Base-by-base conservation (phyloP, 1,284 basidiomycete genomes). In the Irpex sp. region DNA sequence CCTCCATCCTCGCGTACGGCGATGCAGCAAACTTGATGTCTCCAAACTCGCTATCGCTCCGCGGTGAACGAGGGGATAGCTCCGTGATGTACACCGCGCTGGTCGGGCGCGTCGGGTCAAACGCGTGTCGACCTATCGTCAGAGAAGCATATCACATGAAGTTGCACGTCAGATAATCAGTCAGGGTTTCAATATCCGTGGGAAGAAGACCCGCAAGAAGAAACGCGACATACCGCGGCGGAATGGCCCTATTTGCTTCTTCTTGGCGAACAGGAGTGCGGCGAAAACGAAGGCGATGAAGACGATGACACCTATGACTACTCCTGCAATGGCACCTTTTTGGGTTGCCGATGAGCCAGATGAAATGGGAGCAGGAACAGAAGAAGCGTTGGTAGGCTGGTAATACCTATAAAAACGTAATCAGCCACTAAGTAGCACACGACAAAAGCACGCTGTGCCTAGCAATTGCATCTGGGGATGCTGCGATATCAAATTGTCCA, bases 41-140 rank as follows among this genome's bases (percentile, higher is more conserved):
- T n/a, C 37, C 63, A 11, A 57, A 58, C n/a, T 19, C 54, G 44
- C 54, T 61, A 0, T 44, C 21, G 37, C 36, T 44, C 58, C 51
- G 19, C n/a, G 62, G 58, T 52, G 62, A 59, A 31, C 60, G 63
- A 19, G 63, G 51, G 2, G 54, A 38, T 4, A 62, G 51, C 58
- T 62, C 61, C 3, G 64, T 65, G 49, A 62, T 61, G 58, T 31
- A 60, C 26, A 65, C 64, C 21, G 58, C 37, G 47, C 54, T 64
- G n/a, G 9, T 49, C 11, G 59, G 54, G 54, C 21, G 17, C 17
- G 15, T 40, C 8, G 64, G 64, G 49, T 65, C 36, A 48, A 65
- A 65, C 21, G 44, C 11, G 56, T 65, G 64, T n/a, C 64, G 64
- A 34, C 49, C 64, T 65, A 54, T 21, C 48, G 15, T 7, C n/a